phyloP scores from a whole-genome alignment of 768 basidiomycete genomes.

The Naematelia aurantialba region DNA sequence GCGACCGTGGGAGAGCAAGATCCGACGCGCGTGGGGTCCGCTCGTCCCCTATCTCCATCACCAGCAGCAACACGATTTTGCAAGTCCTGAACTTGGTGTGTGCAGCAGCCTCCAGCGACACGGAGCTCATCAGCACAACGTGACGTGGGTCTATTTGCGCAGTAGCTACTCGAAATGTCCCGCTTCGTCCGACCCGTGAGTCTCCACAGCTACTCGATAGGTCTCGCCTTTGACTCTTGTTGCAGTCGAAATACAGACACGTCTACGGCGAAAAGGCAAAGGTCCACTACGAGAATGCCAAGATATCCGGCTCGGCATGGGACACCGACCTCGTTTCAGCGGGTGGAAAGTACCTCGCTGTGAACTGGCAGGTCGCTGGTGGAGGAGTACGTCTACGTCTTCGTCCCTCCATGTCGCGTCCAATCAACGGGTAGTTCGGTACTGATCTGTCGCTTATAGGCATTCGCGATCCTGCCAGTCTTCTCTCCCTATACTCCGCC shows the following conservation, averaged over 20 bases:
- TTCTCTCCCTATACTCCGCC: slow-evolving; percentile 59
- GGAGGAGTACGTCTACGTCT: slow-evolving; percentile 47
- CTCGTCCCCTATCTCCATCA: background rate
- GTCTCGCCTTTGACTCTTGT: background rate
- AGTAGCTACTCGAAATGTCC: slow-evolving; percentile 62
- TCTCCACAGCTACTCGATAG: slow-evolving; percentile 1
- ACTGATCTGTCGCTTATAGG: slow-evolving; percentile 48
- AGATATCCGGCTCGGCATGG: slow-evolving; percentile 86
- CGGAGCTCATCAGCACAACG: no score
- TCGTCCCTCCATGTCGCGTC: background rate
- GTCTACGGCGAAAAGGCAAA: slow-evolving; percentile 86
- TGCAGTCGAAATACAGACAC: slow-evolving; percentile 79
- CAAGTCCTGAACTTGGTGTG: background rate
- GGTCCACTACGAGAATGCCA: slow-evolving; percentile 56
- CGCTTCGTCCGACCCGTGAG: slow-evolving; percentile 67
- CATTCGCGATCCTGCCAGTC: slow-evolving; percentile 88
- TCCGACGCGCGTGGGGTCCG: background rate
- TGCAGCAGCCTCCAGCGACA: background rate
- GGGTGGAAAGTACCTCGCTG: slow-evolving; percentile 78
- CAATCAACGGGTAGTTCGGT: no score
- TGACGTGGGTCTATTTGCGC: no score
- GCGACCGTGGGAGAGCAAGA: background rate
- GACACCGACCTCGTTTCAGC: slow-evolving; percentile 90
- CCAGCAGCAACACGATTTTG: background rate
- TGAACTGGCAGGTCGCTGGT: slow-evolving; percentile 74